phyloP scores from a whole-genome alignment of 768 basidiomycete genomes.

The Calocybe indica region DNA sequence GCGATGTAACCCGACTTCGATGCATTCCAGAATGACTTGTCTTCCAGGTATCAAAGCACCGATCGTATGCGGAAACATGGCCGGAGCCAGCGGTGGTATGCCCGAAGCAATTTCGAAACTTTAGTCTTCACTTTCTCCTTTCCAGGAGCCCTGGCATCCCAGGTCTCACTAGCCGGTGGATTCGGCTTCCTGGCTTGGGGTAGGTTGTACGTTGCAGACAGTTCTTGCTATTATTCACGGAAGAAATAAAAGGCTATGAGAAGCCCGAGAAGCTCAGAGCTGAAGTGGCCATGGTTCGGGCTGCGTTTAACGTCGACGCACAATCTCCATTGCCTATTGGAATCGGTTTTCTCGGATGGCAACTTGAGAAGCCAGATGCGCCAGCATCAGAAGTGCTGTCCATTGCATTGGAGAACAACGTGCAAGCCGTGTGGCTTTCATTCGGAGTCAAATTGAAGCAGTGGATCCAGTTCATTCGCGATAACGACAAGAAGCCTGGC shows the following conservation, averaged over 20 bases:
- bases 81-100: neutral
- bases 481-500: slow-evolving; percentile 39
- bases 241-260: slow-evolving; percentile 36
- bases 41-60: neutral
- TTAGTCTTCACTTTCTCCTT: neutral
- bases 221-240: slow-evolving; percentile 2
- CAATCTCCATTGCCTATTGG: slow-evolving; percentile 51
- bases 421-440: slow-evolving; percentile 69
- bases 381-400: slow-evolving; percentile 37
- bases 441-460: slow-evolving; percentile 53
- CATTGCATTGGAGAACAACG: slow-evolving; percentile 45
- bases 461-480: slow-evolving; percentile 60
- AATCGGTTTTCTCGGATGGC: slow-evolving; percentile 72
- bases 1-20: too few relatives aligned
- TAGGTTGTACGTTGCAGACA: slow-evolving; percentile 16
- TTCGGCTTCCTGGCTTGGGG: slow-evolving; percentile 74
- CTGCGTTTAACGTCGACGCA: slow-evolving; percentile 26
- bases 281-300: slow-evolving; percentile 52
- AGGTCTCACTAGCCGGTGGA: slow-evolving; percentile 63
- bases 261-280: slow-evolving; percentile 34
- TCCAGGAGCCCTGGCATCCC: slow-evolving; percentile 46
- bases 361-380: slow-evolving; percentile 45
- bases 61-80: slow-evolving; percentile 1
- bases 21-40: too few relatives aligned
- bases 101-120: too few relatives aligned